These are phyloP conservation scores for Limnanthes douglasii DNA, from an alignment of 345 rosid species.

Conservation along the genomic window DNA sequence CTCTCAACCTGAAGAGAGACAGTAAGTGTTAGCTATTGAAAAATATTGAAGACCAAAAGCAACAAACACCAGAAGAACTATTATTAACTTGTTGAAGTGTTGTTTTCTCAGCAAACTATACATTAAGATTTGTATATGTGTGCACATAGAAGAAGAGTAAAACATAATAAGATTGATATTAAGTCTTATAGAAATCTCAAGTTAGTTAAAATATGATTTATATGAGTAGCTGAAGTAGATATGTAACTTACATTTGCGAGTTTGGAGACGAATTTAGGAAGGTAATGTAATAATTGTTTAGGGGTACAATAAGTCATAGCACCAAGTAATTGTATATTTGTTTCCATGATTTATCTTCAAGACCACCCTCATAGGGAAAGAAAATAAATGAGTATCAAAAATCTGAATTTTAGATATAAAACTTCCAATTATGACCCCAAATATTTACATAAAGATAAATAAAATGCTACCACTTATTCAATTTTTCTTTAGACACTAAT, in stretches of 20 bases:
- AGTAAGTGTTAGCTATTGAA: constrained; percentile 2
- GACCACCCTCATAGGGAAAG: constrained; percentile 60
- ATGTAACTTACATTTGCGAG: constrained; percentile 57
- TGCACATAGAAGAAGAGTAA: constrained; percentile 38
- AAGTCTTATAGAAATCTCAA: too few relatives aligned
- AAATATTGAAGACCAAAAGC: background rate
- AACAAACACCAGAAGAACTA: too few relatives aligned
- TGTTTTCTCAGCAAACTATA: constrained; percentile 87
- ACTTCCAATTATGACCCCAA: constrained; percentile 2
- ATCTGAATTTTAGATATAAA: too few relatives aligned
- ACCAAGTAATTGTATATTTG: constrained; percentile 95
- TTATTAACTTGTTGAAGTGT: constrained; percentile 99
- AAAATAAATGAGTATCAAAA: constrained; percentile 2
- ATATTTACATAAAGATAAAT: constrained; percentile 1
- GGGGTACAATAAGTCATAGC: constrained; percentile 99
- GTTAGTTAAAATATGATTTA: too few relatives aligned
- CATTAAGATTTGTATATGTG: constrained; percentile 98
- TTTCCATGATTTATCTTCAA: constrained; percentile 98
- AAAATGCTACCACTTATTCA: too few relatives aligned
- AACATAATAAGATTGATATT: too few relatives aligned
- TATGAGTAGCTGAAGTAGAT: too few relatives aligned
- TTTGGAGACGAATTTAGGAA: constrained; percentile 87
- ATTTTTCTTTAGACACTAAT: too few relatives aligned
- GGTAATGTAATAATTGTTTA: constrained; percentile 91
- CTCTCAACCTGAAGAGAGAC: constrained; percentile 65